phyloP scores from a whole-genome alignment of 176 grass and related monocot genomes.

The Zoysia pacifica region DNA sequence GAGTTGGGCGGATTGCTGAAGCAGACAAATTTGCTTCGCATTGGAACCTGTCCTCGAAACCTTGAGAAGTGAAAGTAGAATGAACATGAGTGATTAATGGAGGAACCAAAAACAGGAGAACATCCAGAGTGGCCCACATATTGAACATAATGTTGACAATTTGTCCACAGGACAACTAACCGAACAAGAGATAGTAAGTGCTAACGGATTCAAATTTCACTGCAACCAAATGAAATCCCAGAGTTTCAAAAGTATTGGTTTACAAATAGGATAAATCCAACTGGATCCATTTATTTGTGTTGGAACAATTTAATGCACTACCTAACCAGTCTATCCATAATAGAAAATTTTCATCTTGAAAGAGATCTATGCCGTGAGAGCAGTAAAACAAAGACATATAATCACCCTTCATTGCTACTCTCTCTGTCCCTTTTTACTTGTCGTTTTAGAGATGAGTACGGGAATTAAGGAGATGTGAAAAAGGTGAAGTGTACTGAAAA shows the following conservation, averaged over 20 bases:
- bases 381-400: neutral
- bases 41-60: slow-evolving; percentile 92
- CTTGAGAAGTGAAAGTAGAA: slow-evolving; percentile 48
- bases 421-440: too few relatives aligned
- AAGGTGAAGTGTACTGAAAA: too few relatives aligned
- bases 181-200: slow-evolving; percentile 6
- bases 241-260: neutral
- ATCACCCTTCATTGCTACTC: neutral
- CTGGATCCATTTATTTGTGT: neutral
- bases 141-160: slow-evolving; percentile 8
- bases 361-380: neutral
- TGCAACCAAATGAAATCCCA: slow-evolving; percentile 6
- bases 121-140: neutral
- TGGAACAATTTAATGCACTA: slow-evolving; percentile 11
- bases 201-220: slow-evolving; percentile 26
- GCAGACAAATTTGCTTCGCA: slow-evolving; percentile 87
- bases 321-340: neutral
- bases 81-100: neutral
- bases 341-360: slow-evolving; percentile 14
- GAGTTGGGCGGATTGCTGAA: slow-evolving; percentile 79
- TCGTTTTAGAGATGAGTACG: too few relatives aligned
- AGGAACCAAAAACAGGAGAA: neutral
- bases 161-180: neutral
- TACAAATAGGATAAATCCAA: slow-evolving; percentile 15
- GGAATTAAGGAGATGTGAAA: too few relatives aligned